Evolutionary conservation across 1,139 yeast species (phyloP).

Genomic region (Spathaspora sp.): DNA sequence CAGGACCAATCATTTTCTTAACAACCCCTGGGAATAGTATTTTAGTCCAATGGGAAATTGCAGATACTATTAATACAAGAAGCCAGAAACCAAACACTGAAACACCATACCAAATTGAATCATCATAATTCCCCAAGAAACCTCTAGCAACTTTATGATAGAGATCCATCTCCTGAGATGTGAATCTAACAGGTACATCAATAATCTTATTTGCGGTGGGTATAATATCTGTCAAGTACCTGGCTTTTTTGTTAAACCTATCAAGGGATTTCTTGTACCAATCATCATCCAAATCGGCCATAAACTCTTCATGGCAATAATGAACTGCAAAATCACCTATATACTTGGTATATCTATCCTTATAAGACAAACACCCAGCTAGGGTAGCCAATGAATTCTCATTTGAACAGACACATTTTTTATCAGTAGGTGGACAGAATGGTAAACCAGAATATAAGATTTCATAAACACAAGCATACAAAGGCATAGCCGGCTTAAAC

Average conservation of each 20-base stretch:
- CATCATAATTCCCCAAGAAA: conserved; percentile 34
- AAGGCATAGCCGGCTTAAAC: neutral
- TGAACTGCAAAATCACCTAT: neutral
- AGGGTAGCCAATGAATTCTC: conserved; percentile 16
- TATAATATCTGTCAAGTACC: conserved; percentile 18
- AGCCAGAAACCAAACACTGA: conserved; percentile 53
- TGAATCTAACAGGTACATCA: conserved; percentile 24
- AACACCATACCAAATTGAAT: conserved; percentile 48
- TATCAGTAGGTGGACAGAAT: conserved; percentile 2
- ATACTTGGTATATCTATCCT: conserved; percentile 3
- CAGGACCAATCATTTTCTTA: conserved; percentile 21
- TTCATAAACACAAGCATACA: neutral
- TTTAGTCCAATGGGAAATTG: conserved; percentile 42
- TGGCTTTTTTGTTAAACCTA: conserved; percentile 20
- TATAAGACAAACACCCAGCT: conserved; percentile 17
- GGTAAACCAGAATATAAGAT: conserved; percentile 1
- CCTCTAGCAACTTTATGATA: conserved; percentile 23
- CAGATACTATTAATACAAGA: conserved; percentile 39
- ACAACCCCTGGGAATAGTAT: conserved; percentile 25
- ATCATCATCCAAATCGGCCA: conserved; percentile 12
- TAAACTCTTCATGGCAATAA: neutral
- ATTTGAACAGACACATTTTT: conserved; percentile 14
- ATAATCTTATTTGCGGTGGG: conserved; percentile 20
- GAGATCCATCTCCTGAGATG: conserved; percentile 12
- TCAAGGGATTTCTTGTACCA: conserved; percentile 18